These are phyloP conservation scores for Phytophthora pseudosyringae DNA, from an alignment of 352 stramenopile genomes.

Conservation along the genomic window DNA sequence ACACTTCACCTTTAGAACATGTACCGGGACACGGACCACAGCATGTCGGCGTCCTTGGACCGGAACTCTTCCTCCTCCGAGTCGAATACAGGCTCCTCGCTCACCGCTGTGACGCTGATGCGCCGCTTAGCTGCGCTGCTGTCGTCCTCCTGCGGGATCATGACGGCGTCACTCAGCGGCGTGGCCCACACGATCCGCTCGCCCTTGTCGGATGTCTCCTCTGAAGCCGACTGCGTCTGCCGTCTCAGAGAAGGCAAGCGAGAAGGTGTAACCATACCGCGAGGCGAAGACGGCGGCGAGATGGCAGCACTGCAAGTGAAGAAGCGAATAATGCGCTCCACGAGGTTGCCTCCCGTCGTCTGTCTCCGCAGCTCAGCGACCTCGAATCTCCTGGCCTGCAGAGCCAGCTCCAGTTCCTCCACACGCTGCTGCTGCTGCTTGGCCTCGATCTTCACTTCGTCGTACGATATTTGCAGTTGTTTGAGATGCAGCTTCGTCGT, in stretches of 20 bases:
- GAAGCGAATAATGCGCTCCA: slow-evolving; percentile 86
- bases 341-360: slow-evolving; percentile 29
- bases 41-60: slow-evolving; percentile 59
- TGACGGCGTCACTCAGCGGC: slow-evolving; percentile 36
- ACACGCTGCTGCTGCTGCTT: slow-evolving; percentile 72
- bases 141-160: slow-evolving; percentile 44
- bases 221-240: slow-evolving; percentile 36
- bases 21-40: slow-evolving; percentile 61
- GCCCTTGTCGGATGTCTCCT: slow-evolving; percentile 40
- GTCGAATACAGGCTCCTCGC: slow-evolving; percentile 40
- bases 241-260: slow-evolving; percentile 35
- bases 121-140: slow-evolving; percentile 30
- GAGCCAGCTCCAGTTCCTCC: slow-evolving; percentile 57
- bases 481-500: slow-evolving; percentile 59
- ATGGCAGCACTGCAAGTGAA: slow-evolving; percentile 82
- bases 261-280: slow-evolving; percentile 37
- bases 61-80: slow-evolving; percentile 62
- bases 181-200: slow-evolving; percentile 44
- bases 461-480: slow-evolving; percentile 56
- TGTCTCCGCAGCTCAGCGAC: slow-evolving; percentile 59
- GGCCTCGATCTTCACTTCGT: slow-evolving; percentile 57
- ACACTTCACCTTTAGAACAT: slow-evolving; percentile 50
- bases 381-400: slow-evolving; percentile 59
- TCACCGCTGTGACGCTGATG: slow-evolving; percentile 38
- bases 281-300: slow-evolving; percentile 51